Evolutionary conservation across 441 rosid genomes (phyloP).

Genomic region (Manihot esculenta): DNA sequence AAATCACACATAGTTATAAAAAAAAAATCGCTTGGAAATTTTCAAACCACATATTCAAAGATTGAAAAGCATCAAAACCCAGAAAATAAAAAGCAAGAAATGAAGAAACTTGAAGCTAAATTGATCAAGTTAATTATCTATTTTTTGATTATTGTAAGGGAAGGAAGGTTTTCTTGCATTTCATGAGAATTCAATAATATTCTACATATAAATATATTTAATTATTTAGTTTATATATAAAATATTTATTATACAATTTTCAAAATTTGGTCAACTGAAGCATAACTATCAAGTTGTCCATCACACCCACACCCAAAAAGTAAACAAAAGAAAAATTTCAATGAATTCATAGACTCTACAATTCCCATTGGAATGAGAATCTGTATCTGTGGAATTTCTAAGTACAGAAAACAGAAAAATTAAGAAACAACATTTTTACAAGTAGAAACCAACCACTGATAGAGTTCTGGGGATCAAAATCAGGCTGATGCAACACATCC

Average conservation of each 20-base stretch:
- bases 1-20: too few species aligned
- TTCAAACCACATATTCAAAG: too few species aligned
- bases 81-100: too few species aligned
- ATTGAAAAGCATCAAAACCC: too few species aligned
- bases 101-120: too few species aligned
- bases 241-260: not conserved
- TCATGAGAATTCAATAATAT: too few species aligned
- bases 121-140: too few species aligned
- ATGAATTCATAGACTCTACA: not conserved
- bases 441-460: not conserved
- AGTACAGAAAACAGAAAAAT: not conserved
- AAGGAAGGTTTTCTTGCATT: too few species aligned
- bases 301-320: not conserved
- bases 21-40: too few species aligned
- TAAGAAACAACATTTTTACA: not conserved
- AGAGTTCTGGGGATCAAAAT: not conserved
- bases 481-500: constrained; percentile 13
- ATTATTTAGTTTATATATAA: too few species aligned
- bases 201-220: too few species aligned
- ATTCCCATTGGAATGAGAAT: not conserved
- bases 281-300: not conserved
- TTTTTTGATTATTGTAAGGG: too few species aligned
- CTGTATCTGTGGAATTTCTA: not conserved
- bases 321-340: not conserved
- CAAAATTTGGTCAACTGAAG: not conserved